Conservation (phyloP, 129 eudicot genomes). For the Flaveria sonorensis region DNA sequence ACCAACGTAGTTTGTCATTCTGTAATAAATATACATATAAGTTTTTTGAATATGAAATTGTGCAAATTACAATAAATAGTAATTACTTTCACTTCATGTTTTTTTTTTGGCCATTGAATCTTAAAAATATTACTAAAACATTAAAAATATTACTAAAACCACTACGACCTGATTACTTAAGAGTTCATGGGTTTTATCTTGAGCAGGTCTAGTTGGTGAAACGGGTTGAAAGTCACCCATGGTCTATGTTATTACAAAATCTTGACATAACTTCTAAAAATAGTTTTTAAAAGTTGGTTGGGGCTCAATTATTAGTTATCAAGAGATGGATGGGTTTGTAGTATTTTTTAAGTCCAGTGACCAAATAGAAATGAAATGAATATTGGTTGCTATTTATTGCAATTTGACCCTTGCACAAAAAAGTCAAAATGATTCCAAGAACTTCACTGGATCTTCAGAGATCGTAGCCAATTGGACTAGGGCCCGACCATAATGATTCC, state of each 20-base stretch:
- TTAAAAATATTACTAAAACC: background rate
- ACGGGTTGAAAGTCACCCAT: slow-evolving; percentile 20
- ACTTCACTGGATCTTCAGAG: slow-evolving; percentile 70
- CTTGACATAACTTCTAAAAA: slow-evolving; percentile 24
- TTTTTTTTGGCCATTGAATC: background rate
- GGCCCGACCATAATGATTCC: slow-evolving; percentile 66
- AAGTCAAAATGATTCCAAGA: background rate
- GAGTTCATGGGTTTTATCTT: background rate
- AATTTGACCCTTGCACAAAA: background rate
- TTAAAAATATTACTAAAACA: background rate
- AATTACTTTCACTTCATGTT: background rate
- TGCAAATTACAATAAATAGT: slow-evolving; percentile 2
- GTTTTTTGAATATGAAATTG: slow-evolving; percentile 3
- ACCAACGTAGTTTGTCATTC: slow-evolving; percentile 85
- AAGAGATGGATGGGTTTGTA: background rate
- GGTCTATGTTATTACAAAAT: background rate
- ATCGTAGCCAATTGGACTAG: slow-evolving; percentile 74
- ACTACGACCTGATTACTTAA: background rate
- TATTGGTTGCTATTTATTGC: background rate
- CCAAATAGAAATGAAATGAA: slow-evolving; percentile 9
- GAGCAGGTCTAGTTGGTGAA: background rate
- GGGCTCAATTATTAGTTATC: background rate
- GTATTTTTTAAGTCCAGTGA: background rate
- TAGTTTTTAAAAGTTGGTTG: background rate
- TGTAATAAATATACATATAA: slow-evolving; percentile 29